phyloP scores from a whole-genome alignment of 108 stramenopile genomes.

The Pseudonitzschia pungens region DNA sequence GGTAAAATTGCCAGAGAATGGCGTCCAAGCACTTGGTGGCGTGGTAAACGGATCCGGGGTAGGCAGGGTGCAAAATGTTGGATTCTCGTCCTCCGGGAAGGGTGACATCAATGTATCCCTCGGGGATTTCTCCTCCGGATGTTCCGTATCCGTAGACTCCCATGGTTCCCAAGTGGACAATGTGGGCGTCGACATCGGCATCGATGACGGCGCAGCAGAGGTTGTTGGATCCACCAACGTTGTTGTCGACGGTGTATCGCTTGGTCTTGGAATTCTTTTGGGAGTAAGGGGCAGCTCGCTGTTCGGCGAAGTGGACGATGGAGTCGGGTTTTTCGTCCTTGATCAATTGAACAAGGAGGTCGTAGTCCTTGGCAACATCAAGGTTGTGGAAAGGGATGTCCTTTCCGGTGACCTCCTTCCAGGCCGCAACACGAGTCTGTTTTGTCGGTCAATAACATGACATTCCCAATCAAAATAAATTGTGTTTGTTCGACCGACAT shows the following conservation, averaged over 20 bases:
- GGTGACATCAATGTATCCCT: constrained; percentile 98
- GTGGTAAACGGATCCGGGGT: constrained; percentile 96
- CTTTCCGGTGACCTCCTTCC: constrained; percentile 94
- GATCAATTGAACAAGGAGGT: constrained; percentile 90
- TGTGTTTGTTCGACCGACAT: no score
- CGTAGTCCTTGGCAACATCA: constrained; percentile 95
- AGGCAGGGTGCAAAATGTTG: constrained; percentile 97
- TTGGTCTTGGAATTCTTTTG: constrained; percentile 93
- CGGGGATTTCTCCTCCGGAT: constrained; percentile 97
- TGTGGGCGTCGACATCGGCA: constrained; percentile 91
- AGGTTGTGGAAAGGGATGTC: constrained; percentile 90
- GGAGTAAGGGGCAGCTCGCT: constrained; percentile 97
- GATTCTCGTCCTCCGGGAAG: constrained; percentile 89
- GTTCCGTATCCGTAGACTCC: constrained; percentile 99
- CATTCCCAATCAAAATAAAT: no score
- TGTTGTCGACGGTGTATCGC: constrained; percentile 98
- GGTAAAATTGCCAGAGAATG: constrained; percentile 96
- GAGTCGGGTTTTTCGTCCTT: constrained; percentile 91
- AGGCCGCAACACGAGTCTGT: constrained; percentile 83
- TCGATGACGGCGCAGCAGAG: constrained; percentile 95
- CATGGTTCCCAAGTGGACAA: constrained; percentile 98
- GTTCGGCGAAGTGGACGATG: constrained; percentile 98
- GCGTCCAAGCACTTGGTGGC: constrained; percentile 98
- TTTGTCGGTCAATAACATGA: no score
- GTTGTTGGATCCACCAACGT: constrained; percentile 95